phyloP scores from a whole-genome alignment of 148 eudicot species.

The Rhododendron vialii region DNA sequence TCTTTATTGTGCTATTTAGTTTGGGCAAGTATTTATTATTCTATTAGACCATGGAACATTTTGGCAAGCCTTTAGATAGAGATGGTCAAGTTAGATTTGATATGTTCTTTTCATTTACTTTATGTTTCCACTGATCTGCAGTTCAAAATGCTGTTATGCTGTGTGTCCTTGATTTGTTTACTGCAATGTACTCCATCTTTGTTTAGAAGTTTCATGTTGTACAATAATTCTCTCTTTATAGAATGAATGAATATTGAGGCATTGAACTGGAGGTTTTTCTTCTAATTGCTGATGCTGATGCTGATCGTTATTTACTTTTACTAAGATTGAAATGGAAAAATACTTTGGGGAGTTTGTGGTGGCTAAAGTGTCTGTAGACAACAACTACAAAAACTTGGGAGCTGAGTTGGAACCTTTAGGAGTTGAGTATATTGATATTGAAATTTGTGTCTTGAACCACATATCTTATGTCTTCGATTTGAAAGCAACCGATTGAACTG shows the following conservation, averaged over 20 bases:
- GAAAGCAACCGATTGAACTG: background rate
- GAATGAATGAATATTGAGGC: background rate
- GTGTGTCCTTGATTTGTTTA: background rate
- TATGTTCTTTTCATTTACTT: background rate
- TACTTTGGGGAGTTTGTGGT: background rate
- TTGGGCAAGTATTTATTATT: background rate
- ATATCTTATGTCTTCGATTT: background rate
- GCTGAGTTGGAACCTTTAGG: background rate
- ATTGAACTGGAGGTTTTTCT: background rate
- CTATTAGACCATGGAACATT: background rate
- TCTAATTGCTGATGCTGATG: background rate
- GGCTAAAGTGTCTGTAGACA: background rate
- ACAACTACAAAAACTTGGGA: background rate
- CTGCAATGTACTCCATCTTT: background rate
- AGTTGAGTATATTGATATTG: background rate
- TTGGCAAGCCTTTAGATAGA: background rate
- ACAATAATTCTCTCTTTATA: background rate
- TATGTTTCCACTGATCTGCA: background rate
- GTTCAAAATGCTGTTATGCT: background rate
- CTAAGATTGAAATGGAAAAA: too few relatives aligned
- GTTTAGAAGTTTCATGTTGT: background rate
- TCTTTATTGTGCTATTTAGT: conserved; percentile 1
- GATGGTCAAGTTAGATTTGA: background rate
- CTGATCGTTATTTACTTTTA: too few relatives aligned
- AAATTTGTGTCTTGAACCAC: too few relatives aligned